Evolutionary conservation across 2,329 filamentous ascomycete genomes (phyloP).

Genomic region (Didymella sp.): DNA sequence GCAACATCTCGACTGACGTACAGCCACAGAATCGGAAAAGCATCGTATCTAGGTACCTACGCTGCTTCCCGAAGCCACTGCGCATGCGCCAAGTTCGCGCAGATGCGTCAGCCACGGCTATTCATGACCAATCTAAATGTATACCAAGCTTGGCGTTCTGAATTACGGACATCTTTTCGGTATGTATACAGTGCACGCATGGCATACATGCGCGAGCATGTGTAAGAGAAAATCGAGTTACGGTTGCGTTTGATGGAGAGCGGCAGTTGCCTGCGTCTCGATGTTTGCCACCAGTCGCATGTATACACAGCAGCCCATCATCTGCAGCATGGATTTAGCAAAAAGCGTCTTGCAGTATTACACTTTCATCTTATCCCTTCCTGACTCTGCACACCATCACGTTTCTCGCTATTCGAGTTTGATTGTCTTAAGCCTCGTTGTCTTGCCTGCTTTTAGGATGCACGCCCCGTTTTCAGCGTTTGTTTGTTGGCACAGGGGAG

Average conservation of each 20-base stretch:
- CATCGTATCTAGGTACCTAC: slow-evolving; percentile 65
- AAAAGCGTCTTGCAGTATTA: slow-evolving; percentile 11
- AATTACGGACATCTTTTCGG: slow-evolving; percentile 13
- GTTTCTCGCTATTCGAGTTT: background rate
- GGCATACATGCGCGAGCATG: slow-evolving; percentile 1
- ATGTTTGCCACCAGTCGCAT: background rate
- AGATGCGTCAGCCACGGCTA: slow-evolving; percentile 6
- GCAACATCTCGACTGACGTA: slow-evolving; percentile 5
- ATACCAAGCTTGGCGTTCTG: slow-evolving; percentile 30
- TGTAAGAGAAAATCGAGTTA: background rate
- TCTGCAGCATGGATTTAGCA: slow-evolving; percentile 17
- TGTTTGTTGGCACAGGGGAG: slow-evolving; percentile 9
- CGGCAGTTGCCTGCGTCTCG: slow-evolving; percentile 2
- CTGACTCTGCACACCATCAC: background rate
- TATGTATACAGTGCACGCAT: slow-evolving; percentile 19
- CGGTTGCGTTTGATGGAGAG: slow-evolving; percentile 1
- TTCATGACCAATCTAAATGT: slow-evolving; percentile 17
- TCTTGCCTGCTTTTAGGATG: slow-evolving; percentile 9
- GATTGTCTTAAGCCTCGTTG: background rate
- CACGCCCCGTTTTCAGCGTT: slow-evolving; percentile 11
- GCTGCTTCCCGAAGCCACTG: slow-evolving; percentile 5
- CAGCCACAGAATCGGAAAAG: slow-evolving; percentile 72
- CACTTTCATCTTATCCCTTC: background rate
- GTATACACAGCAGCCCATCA: slow-evolving; percentile 5
- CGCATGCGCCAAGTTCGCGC: slow-evolving; percentile 1